A percentile compares a stretch with the other conserved stretches of the same genome.
phyloP scores from a whole-genome alignment of 2,329 filamentous ascomycete species.

The Penicillium sp. region DNA sequence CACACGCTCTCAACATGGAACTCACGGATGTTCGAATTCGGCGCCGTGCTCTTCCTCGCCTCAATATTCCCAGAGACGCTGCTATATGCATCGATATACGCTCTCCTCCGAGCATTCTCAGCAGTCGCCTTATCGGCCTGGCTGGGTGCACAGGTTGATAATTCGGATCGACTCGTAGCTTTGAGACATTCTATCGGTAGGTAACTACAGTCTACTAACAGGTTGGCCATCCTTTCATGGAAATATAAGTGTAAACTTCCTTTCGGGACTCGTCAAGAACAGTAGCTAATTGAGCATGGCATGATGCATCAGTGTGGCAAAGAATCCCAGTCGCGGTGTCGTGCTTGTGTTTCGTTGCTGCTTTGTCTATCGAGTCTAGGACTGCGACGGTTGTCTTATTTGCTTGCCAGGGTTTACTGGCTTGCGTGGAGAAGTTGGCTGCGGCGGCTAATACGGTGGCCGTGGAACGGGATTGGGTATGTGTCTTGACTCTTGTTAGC shows the following conservation, averaged over 20 bases:
- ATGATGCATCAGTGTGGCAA: slow-evolving; percentile 40
- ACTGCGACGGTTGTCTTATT: slow-evolving; percentile 27
- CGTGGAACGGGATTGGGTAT: slow-evolving; percentile 66
- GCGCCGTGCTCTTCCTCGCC: slow-evolving; percentile 57
- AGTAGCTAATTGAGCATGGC: background rate
- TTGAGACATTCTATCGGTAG: too few species aligned
- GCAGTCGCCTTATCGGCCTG: slow-evolving; percentile 58
- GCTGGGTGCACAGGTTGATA: slow-evolving; percentile 60
- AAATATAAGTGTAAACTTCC: too few species aligned
- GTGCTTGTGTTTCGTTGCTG: slow-evolving; percentile 47
- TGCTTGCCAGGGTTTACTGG: slow-evolving; percentile 48
- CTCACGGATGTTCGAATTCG: slow-evolving; percentile 62
- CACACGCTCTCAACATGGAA: slow-evolving; percentile 53
- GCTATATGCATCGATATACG: slow-evolving; percentile 66
- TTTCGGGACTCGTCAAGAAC: background rate
- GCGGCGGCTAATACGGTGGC: slow-evolving; percentile 63
- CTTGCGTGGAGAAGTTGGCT: slow-evolving; percentile 65
- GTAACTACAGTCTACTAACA: too few species aligned
- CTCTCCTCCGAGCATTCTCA: slow-evolving; percentile 56
- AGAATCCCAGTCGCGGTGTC: slow-evolving; percentile 45
- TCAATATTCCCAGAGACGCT: slow-evolving; percentile 57
- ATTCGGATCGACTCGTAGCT: slow-evolving; percentile 44
- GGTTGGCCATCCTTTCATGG: too few species aligned
- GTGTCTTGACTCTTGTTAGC: too few species aligned
- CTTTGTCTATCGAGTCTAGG: slow-evolving; percentile 21